phyloP scores from a whole-genome alignment of 768 basidiomycete genomes.

The Boletus subparvulus region DNA sequence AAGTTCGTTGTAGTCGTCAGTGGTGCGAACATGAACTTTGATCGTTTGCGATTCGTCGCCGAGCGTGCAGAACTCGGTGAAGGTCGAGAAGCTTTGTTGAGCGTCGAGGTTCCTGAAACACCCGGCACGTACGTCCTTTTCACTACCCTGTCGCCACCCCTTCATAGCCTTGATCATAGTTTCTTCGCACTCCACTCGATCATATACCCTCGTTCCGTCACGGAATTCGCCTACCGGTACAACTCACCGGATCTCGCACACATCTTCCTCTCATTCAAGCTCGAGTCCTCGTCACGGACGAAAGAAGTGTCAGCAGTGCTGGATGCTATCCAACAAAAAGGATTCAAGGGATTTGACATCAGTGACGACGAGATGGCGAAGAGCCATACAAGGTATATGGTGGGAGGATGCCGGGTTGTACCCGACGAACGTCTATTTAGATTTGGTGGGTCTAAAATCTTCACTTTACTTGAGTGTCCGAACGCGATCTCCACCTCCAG shows the following conservation, averaged over 20 bases:
- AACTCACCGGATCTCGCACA: slow-evolving; percentile 72
- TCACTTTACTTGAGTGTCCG: background rate
- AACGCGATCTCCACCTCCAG: slow-evolving; percentile 39
- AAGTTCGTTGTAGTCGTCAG: slow-evolving; percentile 90
- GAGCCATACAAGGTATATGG: slow-evolving; percentile 90
- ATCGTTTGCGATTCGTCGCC: slow-evolving; percentile 93
- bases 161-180: slow-evolving; percentile 40
- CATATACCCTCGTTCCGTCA: slow-evolving; percentile 89
- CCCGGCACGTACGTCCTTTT: slow-evolving; percentile 72
- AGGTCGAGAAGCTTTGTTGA: slow-evolving; percentile 88
- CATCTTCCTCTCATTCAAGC: slow-evolving; percentile 88
- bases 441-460: slow-evolving; percentile 66
- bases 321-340: slow-evolving; percentile 54
- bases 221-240: slow-evolving; percentile 95
- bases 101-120: slow-evolving; percentile 90
- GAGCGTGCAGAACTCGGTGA: slow-evolving; percentile 98
- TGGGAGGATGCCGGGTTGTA: slow-evolving; percentile 80
- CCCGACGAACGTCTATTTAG: slow-evolving; percentile 86
- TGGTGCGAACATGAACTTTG: slow-evolving; percentile 99
- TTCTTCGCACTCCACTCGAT: slow-evolving; percentile 84
- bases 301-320: slow-evolving; percentile 68
- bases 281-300: slow-evolving; percentile 52
- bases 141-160: background rate
- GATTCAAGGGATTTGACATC: slow-evolving; percentile 86
- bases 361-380: slow-evolving; percentile 96